Conservation (phyloP, 1,139 yeast species). For the Sugiyamaella sp. region DNA sequence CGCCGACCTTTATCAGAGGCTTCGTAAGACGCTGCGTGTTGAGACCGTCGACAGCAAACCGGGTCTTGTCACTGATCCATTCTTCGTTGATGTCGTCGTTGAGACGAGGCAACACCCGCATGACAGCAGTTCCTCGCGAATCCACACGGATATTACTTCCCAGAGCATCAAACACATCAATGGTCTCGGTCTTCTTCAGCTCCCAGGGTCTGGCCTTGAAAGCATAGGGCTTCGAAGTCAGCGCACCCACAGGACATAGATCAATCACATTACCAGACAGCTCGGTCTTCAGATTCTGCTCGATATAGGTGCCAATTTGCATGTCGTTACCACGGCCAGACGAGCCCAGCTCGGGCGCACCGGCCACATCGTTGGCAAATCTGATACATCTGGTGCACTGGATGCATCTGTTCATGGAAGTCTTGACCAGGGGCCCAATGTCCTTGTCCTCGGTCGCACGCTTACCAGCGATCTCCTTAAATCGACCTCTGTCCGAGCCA, state of each 20-base stretch:
- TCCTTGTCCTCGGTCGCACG: slow-evolving; percentile 91
- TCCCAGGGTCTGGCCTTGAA: slow-evolving; percentile 96
- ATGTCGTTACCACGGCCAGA: slow-evolving; percentile 90
- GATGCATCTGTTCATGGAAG: slow-evolving; percentile 91
- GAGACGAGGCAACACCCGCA: slow-evolving; percentile 84
- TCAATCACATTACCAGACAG: slow-evolving; percentile 87
- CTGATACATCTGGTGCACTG: slow-evolving; percentile 93
- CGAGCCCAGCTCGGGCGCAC: slow-evolving; percentile 89
- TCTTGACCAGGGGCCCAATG: slow-evolving; percentile 86
- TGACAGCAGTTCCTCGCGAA: slow-evolving; percentile 84
- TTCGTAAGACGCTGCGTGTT: slow-evolving; percentile 84
- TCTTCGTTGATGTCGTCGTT: slow-evolving; percentile 89
- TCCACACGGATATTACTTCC: slow-evolving; percentile 86
- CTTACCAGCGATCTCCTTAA: slow-evolving; percentile 78
- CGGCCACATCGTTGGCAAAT: slow-evolving; percentile 89
- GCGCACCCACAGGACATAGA: slow-evolving; percentile 91
- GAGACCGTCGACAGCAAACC: slow-evolving; percentile 86
- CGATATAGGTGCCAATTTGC: slow-evolving; percentile 90
- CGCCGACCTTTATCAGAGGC: slow-evolving; percentile 76
- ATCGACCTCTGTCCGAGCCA: slow-evolving; percentile 87
- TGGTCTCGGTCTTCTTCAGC: slow-evolving; percentile 83
- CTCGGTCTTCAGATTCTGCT: slow-evolving; percentile 82
- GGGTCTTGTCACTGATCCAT: slow-evolving; percentile 88
- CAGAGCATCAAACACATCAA: slow-evolving; percentile 82
- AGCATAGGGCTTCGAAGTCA: slow-evolving; percentile 87